Percentiles rank a stretch among this genome's conserved stretches.
phyloP scores from a whole-genome alignment of 331 rosid genomes.

The Arachis monticola region DNA sequence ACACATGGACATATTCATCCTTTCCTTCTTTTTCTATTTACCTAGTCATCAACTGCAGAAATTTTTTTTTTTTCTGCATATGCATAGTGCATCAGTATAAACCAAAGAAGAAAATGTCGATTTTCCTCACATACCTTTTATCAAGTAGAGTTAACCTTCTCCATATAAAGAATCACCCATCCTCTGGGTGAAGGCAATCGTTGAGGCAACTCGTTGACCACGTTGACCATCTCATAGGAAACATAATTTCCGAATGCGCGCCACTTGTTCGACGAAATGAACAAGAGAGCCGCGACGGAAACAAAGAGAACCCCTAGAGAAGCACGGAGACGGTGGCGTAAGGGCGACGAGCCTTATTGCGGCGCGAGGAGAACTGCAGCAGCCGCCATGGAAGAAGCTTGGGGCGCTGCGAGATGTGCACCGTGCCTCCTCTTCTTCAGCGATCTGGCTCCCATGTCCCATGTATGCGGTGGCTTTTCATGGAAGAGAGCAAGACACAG shows the following conservation, averaged over 20 bases:
- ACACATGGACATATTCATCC: not conserved
- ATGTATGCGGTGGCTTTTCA: slow-evolving; percentile 35
- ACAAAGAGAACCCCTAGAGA: slow-evolving; percentile 38
- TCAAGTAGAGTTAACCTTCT: slow-evolving; percentile 84
- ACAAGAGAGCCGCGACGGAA: slow-evolving; percentile 45
- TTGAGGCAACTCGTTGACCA: slow-evolving; percentile 85
- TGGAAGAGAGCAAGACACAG: not conserved
- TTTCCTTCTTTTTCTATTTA: not conserved
- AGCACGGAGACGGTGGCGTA: slow-evolving; percentile 34
- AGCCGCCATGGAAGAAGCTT: slow-evolving; percentile 50
- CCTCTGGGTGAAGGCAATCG: no score
- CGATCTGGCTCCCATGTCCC: slow-evolving; percentile 53
- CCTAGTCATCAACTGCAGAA: not conserved
- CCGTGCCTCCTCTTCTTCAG: slow-evolving; percentile 54
- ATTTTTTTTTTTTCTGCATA: not conserved
- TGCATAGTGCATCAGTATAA: not conserved
- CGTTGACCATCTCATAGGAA: slow-evolving; percentile 57
- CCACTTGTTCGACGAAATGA: slow-evolving; percentile 54
- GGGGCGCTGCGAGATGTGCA: slow-evolving; percentile 33
- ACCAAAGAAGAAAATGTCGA: not conserved
- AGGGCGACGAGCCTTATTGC: slow-evolving; percentile 15
- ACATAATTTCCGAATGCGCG: not conserved
- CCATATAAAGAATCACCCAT: slow-evolving; percentile 73
- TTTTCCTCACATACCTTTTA: slow-evolving; percentile 60
- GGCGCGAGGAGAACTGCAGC: slow-evolving; percentile 45